These are phyloP conservation scores for Venturiaceae sp. DNA, from an alignment of 2,329 filamentous ascomycete species.

Conservation along the genomic window DNA sequence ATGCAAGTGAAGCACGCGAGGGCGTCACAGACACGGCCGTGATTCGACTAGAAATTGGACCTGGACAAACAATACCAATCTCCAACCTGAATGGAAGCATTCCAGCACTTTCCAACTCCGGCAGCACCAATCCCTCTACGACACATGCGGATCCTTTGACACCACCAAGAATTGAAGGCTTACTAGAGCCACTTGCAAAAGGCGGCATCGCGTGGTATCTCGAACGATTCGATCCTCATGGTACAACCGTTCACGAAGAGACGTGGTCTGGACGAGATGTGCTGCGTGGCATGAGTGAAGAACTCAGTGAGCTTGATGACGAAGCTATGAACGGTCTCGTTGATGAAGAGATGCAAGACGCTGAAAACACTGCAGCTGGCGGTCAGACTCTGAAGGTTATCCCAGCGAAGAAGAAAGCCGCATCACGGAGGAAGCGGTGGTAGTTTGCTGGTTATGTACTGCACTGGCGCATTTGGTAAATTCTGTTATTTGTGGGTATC, in stretches of 20 bases:
- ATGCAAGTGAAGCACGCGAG: neutral
- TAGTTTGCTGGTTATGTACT: neutral
- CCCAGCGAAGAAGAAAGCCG: conserved; percentile 3
- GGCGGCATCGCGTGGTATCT: conserved; percentile 89
- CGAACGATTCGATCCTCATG: conserved; percentile 65
- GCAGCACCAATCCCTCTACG: conserved; percentile 28
- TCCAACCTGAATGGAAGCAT: conserved; percentile 13
- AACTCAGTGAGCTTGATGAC: conserved; percentile 85
- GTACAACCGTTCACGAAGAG: conserved; percentile 71
- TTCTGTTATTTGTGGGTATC: neutral
- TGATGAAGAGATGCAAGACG: conserved; percentile 11
- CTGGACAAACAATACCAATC: neutral
- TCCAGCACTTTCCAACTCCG: conserved; percentile 14
- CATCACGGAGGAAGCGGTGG: neutral
- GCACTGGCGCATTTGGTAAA: neutral
- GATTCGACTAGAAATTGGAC: conserved; percentile 1
- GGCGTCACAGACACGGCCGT: conserved; percentile 2
- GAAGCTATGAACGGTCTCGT: conserved; percentile 64
- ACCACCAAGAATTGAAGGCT: conserved; percentile 50
- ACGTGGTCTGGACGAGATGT: conserved; percentile 64
- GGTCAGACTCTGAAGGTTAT: neutral
- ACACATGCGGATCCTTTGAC: conserved; percentile 47
- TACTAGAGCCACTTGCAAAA: conserved; percentile 42
- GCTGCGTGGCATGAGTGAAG: conserved; percentile 67
- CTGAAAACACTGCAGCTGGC: neutral